Conservation (phyloP, 2,329 filamentous ascomycete species). For the Aspergillus oerlinghausenensis region DNA sequence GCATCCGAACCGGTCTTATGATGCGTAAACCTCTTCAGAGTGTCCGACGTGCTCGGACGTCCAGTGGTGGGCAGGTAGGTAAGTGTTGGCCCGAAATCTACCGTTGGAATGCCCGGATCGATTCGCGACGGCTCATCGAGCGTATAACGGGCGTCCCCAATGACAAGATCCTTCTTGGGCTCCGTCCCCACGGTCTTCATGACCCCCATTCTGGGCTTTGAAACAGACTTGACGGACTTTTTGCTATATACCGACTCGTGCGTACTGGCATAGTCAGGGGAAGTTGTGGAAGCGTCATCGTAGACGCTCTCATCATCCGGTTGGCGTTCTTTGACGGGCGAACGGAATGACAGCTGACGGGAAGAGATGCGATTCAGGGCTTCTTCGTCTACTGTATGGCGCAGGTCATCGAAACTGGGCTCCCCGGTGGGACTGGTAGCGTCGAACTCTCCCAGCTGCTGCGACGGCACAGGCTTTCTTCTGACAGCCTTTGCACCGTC, state of each 20-base stretch:
- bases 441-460: constrained; percentile 18
- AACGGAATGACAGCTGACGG: constrained; percentile 21
- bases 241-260: constrained; percentile 48
- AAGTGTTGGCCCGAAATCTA: constrained; percentile 84
- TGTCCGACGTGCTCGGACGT: constrained; percentile 54
- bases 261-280: constrained; percentile 76
- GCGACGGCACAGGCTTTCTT: constrained; percentile 51
- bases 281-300: constrained; percentile 59
- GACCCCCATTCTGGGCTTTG: constrained; percentile 70
- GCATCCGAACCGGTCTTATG: constrained; percentile 30
- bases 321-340: constrained; percentile 20
- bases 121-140: constrained; percentile 28
- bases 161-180: constrained; percentile 40
- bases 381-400: constrained; percentile 43
- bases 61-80: constrained; percentile 57
- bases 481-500: constrained; percentile 44
- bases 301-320: constrained; percentile 46
- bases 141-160: constrained; percentile 45
- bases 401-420: constrained; percentile 39
- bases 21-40: constrained; percentile 38
- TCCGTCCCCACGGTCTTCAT: constrained; percentile 68
- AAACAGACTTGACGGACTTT: constrained; percentile 35
- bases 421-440: constrained; percentile 19
- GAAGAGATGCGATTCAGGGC: constrained; percentile 48
- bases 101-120: constrained; percentile 60